Conservation (phyloP, 129 eudicot species). For the Chrysanthemum makinoi region DNA sequence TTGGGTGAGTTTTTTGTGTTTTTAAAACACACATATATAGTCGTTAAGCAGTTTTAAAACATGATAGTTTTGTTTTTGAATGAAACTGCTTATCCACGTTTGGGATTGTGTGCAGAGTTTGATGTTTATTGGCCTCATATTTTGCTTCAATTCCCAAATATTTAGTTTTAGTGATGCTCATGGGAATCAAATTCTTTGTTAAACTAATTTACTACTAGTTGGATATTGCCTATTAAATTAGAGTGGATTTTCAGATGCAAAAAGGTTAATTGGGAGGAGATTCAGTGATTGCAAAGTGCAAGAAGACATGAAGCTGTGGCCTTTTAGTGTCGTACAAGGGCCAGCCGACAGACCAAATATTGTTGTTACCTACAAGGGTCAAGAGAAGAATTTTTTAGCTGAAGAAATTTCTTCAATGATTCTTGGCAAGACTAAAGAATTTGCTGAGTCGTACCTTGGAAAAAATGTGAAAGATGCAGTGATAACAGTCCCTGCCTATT, state of each 20-base stretch:
- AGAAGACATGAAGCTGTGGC: neutral
- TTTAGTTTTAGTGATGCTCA: too few relatives aligned
- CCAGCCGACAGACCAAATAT: conserved; percentile 6
- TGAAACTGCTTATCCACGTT: too few relatives aligned
- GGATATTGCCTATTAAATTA: neutral
- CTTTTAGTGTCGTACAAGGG: conserved; percentile 6
- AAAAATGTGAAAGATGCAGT: neutral
- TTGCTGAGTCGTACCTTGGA: neutral
- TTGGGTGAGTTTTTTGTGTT: too few relatives aligned
- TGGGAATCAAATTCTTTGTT: neutral
- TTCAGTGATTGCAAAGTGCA: conserved; percentile 9
- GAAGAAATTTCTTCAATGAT: conserved; percentile 19
- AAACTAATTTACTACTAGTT: neutral
- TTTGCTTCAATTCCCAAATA: too few relatives aligned
- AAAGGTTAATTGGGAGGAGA: conserved; percentile 18
- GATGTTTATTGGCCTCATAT: too few relatives aligned
- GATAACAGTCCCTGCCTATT: neutral
- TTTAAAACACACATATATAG: too few relatives aligned
- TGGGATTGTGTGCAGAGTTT: too few relatives aligned
- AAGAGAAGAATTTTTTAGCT: conserved; percentile 9
- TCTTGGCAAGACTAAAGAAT: conserved; percentile 12
- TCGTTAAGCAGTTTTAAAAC: too few relatives aligned
- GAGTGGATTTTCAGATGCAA: conserved; percentile 5
- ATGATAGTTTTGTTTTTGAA: too few relatives aligned
- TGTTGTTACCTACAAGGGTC: conserved; percentile 15